Conservation (phyloP, 2,329 filamentous ascomycete species). For the Trichoderma semiorbis region DNA sequence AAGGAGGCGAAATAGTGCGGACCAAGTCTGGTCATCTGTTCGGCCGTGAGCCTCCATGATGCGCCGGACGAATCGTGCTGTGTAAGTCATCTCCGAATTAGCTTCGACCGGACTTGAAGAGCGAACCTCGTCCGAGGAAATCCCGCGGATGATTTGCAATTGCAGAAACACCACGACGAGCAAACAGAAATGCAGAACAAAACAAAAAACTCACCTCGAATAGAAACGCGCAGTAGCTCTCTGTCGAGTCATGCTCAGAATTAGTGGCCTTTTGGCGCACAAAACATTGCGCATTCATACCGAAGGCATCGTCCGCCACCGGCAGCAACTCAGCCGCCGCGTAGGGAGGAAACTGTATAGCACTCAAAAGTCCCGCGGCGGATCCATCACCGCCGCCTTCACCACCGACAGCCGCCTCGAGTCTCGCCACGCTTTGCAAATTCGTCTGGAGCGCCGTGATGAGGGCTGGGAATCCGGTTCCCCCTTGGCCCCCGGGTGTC, state of each 20-base stretch:
- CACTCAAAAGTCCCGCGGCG: conserved; percentile 27
- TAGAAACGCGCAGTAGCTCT: conserved; percentile 49
- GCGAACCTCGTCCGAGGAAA: neutral
- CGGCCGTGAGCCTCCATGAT: conserved; percentile 37
- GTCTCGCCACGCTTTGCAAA: conserved; percentile 35
- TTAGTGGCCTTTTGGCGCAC: conserved; percentile 37
- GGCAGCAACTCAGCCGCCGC: conserved; percentile 37
- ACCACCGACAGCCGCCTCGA: conserved; percentile 13
- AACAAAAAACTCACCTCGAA: conserved; percentile 45
- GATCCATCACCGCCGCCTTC: conserved; percentile 19
- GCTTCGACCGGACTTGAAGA: neutral
- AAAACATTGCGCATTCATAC: conserved; percentile 43
- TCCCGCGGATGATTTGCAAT: neutral
- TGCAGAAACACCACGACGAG: neutral
- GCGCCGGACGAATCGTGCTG: conserved; percentile 46
- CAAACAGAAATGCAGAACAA: neutral
- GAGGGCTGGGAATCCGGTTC: conserved; percentile 37
- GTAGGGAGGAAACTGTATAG: conserved; percentile 40
- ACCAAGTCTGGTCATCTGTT: conserved; percentile 41
- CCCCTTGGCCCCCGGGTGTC: conserved; percentile 27
- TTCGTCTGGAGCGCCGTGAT: conserved; percentile 45
- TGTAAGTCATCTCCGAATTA: neutral
- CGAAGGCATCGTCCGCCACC: conserved; percentile 36
- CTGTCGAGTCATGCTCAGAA: conserved; percentile 30
- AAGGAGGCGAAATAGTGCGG: conserved; percentile 48